phyloP scores from a whole-genome alignment of 441 rosid species.

The Manihot esculenta region DNA sequence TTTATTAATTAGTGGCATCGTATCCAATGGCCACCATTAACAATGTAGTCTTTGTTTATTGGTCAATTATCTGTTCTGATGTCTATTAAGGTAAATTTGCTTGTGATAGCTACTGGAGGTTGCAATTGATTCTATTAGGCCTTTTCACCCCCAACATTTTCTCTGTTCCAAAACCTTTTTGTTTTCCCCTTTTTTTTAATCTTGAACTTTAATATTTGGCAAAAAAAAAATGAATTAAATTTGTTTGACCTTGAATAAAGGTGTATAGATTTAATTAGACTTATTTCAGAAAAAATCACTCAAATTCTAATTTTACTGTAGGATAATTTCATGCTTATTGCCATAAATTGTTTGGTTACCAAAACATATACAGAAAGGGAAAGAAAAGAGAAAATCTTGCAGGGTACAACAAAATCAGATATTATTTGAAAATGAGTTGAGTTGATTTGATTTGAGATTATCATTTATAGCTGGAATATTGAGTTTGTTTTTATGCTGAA shows the following conservation, averaged over 20 bases:
- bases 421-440: neutral
- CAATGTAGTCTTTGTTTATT: neutral
- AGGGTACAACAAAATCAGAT: neutral
- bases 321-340: too few species aligned
- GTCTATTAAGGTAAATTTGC: neutral
- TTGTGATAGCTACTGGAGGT: neutral
- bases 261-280: too few species aligned
- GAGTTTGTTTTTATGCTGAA: neutral
- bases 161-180: neutral
- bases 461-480: neutral
- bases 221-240: too few species aligned
- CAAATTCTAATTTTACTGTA: too few species aligned
- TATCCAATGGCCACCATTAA: constrained; percentile 25
- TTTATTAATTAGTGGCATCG: constrained; percentile 19
- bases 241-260: too few species aligned
- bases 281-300: too few species aligned
- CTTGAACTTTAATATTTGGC: too few species aligned
- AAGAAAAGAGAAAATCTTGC: neutral
- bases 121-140: neutral
- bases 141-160: too few species aligned
- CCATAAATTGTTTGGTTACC: neutral
- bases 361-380: neutral
- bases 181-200: neutral
- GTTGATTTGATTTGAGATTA: neutral
- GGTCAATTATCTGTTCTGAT: constrained; percentile 3